Evolutionary conservation across 495 filamentous ascomycete species (phyloP).

Genomic region (Letharia lupina): DNA sequence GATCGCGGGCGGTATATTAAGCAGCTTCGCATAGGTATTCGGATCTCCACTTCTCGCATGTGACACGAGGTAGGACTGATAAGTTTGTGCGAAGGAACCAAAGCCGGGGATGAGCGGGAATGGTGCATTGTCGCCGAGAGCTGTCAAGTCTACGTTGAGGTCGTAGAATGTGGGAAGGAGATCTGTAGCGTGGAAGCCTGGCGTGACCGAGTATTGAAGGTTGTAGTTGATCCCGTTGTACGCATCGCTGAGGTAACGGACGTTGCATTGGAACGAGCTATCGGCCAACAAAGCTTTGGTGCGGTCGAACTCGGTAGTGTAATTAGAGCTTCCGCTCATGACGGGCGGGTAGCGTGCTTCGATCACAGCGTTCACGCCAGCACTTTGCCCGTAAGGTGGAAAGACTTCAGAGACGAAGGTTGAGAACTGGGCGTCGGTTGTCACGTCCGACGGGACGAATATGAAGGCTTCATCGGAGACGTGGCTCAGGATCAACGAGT

Average conservation of each 20-base stretch:
- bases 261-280: slow-evolving; percentile 34
- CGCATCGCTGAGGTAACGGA: slow-evolving; percentile 35
- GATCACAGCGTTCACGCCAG: slow-evolving; percentile 30
- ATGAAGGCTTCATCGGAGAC: slow-evolving; percentile 34
- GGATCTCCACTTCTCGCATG: slow-evolving; percentile 34
- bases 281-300: slow-evolving; percentile 31
- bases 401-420: slow-evolving; percentile 39
- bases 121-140: slow-evolving; percentile 15
- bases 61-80: slow-evolving; percentile 37
- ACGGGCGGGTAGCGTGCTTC: slow-evolving; percentile 32
- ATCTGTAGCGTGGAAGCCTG: slow-evolving; percentile 33
- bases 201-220: slow-evolving; percentile 34
- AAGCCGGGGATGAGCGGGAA: slow-evolving; percentile 27
- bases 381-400: slow-evolving; percentile 30
- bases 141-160: slow-evolving; percentile 29
- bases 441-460: slow-evolving; percentile 38
- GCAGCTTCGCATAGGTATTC: slow-evolving; percentile 29
- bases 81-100: slow-evolving; percentile 30
- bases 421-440: slow-evolving; percentile 45
- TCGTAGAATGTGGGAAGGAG: slow-evolving; percentile 28
- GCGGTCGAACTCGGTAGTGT: slow-evolving; percentile 30
- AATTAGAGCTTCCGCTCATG: slow-evolving; percentile 20
- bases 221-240: slow-evolving; percentile 29
- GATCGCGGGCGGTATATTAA: slow-evolving; percentile 33
- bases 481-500: slow-evolving; percentile 37